These are phyloP conservation scores for Nakataea oryzae DNA, from an alignment of 2,329 filamentous ascomycete genomes.

Conservation along the genomic window DNA sequence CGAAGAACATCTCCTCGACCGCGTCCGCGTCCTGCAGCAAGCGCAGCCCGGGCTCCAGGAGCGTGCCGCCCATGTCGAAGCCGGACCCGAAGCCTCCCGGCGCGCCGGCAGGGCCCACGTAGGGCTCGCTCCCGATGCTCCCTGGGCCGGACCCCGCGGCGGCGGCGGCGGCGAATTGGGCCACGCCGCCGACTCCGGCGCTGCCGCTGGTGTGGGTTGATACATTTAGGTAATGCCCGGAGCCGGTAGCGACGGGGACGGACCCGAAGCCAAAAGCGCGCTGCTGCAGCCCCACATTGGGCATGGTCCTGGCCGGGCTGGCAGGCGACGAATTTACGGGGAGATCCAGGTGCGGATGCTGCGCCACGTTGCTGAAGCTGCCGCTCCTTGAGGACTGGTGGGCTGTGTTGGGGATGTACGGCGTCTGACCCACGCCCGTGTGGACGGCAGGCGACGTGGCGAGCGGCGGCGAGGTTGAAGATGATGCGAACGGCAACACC, in stretches of 20 bases:
- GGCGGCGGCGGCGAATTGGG: background rate
- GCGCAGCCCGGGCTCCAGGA: slow-evolving; percentile 1
- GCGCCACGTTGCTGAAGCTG: background rate
- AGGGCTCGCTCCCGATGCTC: background rate
- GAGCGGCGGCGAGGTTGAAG: background rate
- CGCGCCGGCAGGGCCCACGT: background rate
- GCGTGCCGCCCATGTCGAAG: background rate
- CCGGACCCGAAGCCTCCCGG: background rate
- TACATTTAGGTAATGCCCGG: background rate
- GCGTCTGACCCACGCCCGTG: background rate
- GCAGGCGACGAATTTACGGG: background rate
- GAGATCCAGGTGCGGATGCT: background rate
- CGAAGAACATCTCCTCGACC: slow-evolving; percentile 12
- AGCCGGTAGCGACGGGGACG: background rate
- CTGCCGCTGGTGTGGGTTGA: background rate
- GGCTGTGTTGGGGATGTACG: background rate
- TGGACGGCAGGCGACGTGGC: background rate
- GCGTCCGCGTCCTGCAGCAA: slow-evolving; percentile 9
- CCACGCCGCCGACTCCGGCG: background rate
- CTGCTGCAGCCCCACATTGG: background rate
- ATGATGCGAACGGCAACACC: background rate
- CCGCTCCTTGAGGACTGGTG: background rate
- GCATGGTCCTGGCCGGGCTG: background rate
- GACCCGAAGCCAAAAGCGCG: background rate
- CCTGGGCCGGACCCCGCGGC: background rate